Evolutionary conservation across 305 asterid species (phyloP).

Genomic region (Ilex paraguariensis): DNA sequence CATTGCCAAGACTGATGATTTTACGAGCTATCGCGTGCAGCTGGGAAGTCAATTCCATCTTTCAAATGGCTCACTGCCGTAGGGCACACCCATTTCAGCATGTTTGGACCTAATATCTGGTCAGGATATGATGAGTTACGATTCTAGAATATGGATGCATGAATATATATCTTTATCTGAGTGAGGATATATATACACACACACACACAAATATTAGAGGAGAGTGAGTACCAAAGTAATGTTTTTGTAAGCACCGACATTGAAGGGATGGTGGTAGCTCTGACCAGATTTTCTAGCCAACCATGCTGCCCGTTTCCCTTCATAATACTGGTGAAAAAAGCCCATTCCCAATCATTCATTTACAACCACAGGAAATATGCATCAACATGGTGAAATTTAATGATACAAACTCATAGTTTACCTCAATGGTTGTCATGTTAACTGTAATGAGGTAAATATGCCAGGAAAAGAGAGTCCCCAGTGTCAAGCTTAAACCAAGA

Average conservation of each 20-base stretch:
- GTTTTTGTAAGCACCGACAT: conserved; percentile 69
- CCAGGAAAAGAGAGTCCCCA: conserved; percentile 78
- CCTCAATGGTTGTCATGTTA: conserved; percentile 95
- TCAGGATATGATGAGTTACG: background rate
- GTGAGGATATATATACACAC: no score
- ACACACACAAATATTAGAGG: background rate
- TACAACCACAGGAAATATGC: background rate
- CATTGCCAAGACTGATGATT: background rate
- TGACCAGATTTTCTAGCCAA: conserved; percentile 86
- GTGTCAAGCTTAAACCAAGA: conserved; percentile 43
- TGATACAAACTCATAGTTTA: conserved; percentile 22
- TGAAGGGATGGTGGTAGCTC: conserved; percentile 70
- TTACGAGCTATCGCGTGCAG: conserved; percentile 49
- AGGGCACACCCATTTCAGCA: conserved; percentile 90
- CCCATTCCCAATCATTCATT: background rate
- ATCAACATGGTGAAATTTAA: background rate
- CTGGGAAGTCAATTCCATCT: conserved; percentile 79
- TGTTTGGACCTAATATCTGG: conserved; percentile 81
- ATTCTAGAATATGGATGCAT: background rate
- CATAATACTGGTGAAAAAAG: conserved; percentile 51
- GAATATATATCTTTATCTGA: background rate
- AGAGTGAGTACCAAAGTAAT: conserved; percentile 55
- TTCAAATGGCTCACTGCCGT: conserved; percentile 66
- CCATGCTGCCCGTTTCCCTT: conserved; percentile 82
- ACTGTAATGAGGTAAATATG: conserved; percentile 71